phyloP scores from a whole-genome alignment of 176 grass and related monocot genomes.

The Oryza coarctata region DNA sequence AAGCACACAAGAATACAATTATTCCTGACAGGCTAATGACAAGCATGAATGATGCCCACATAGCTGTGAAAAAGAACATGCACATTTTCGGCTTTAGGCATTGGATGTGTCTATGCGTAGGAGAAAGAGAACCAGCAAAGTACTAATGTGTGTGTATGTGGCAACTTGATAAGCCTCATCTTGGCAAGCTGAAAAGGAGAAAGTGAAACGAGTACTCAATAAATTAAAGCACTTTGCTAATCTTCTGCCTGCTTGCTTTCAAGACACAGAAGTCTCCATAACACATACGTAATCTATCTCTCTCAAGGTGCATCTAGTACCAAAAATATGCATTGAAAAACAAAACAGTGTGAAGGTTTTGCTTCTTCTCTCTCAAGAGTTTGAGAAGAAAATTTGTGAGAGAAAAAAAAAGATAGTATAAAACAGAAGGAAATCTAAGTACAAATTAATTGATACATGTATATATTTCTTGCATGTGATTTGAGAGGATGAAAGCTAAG shows the following conservation, averaged over 20 bases:
- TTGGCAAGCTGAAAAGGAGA: conserved; percentile 2
- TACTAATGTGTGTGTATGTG: not conserved
- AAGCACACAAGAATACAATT: not conserved
- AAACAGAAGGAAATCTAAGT: not conserved
- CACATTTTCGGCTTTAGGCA: not conserved
- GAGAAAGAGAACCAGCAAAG: not conserved
- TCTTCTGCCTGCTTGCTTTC: conserved; percentile 17
- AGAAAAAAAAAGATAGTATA: not conserved
- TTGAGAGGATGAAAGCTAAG: not conserved
- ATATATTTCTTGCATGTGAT: not conserved
- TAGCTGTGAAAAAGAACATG: not conserved
- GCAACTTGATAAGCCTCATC: conserved; percentile 1
- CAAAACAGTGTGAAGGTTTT: not conserved
- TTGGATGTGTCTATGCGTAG: not conserved
- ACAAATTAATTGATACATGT: not conserved
- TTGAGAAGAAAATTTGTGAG: not conserved
- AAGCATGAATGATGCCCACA: not conserved
- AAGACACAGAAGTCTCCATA: not conserved
- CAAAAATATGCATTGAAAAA: not conserved
- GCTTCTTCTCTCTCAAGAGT: not conserved
- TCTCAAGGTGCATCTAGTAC: not conserved
- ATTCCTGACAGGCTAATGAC: not conserved
- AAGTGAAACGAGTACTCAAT: not conserved
- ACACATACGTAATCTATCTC: not conserved
- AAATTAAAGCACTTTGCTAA: not conserved